phyloP scores from a whole-genome alignment of 139 green algal species.

The Coelastrella sp. region DNA sequence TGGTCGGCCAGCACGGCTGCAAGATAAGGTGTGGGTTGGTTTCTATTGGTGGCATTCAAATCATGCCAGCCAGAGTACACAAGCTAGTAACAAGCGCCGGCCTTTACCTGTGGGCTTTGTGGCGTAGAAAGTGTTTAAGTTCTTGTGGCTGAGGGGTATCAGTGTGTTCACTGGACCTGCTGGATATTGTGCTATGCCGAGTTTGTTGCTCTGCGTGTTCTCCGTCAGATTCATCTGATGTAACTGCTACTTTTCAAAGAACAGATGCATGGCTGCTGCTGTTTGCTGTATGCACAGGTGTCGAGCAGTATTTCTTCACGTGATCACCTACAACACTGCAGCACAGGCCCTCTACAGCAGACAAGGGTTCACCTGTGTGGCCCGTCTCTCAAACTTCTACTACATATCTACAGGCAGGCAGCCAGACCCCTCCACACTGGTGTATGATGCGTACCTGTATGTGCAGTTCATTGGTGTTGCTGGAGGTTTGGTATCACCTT shows the following conservation, averaged over 20 bases:
- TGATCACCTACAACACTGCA: slow-evolving; percentile 60
- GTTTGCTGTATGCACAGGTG: slow-evolving; percentile 43
- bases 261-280: too few species aligned
- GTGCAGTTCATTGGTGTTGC: slow-evolving; percentile 31
- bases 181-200: too few species aligned
- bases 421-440: slow-evolving; percentile 32
- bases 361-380: slow-evolving; percentile 40
- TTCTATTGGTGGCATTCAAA: not conserved
- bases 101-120: too few species aligned
- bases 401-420: slow-evolving; percentile 43
- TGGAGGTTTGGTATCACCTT: slow-evolving; percentile 16
- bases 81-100: too few species aligned
- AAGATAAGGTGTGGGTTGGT: slow-evolving; percentile 1
- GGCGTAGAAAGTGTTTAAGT: too few species aligned
- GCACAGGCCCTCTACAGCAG: slow-evolving; percentile 57
- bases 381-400: slow-evolving; percentile 45
- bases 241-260: too few species aligned
- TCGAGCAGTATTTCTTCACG: slow-evolving; percentile 58
- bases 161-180: too few species aligned
- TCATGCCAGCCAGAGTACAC: too few species aligned
- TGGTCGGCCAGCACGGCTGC: slow-evolving; percentile 52
- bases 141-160: too few species aligned
- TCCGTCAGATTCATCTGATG: not conserved
- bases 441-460: slow-evolving; percentile 56
- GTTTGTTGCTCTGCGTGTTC: not conserved